Percentiles rank a stretch among this genome's conserved stretches.
Evolutionary conservation across 371 early-diverging fungal species (phyloP).

Genomic region (Apophysomyces ossiformis): DNA sequence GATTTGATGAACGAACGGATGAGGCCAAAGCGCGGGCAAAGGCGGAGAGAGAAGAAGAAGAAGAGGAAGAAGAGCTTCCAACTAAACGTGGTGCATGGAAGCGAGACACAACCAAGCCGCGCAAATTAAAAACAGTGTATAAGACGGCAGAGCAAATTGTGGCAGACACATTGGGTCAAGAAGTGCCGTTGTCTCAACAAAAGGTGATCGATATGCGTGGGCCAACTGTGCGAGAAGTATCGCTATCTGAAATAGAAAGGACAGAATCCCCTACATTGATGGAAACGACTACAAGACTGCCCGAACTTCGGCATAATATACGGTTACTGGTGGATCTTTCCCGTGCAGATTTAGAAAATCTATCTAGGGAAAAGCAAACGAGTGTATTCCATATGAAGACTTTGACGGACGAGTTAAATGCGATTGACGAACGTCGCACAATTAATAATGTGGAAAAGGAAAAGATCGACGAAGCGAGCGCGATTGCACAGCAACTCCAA

Average conservation of each 20-base stretch:
- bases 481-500: constrained; percentile 55
- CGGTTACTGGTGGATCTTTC: constrained; percentile 74
- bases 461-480: constrained; percentile 46
- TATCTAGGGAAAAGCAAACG: constrained; percentile 60
- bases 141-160: constrained; percentile 78
- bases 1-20: constrained; percentile 72
- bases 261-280: constrained; percentile 52
- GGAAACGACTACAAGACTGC: constrained; percentile 61
- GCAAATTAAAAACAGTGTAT: constrained; percentile 62
- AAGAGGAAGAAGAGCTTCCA: constrained; percentile 14
- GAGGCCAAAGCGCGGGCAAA: constrained; percentile 57
- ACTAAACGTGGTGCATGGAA: constrained; percentile 60
- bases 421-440: constrained; percentile 44
- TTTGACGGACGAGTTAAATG: constrained; percentile 40
- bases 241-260: constrained; percentile 44
- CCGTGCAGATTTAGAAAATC: constrained; percentile 68
- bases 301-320: constrained; percentile 83
- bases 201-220: constrained; percentile 89
- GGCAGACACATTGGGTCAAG: constrained; percentile 26
- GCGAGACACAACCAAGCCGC: constrained; percentile 23
- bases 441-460: constrained; percentile 28
- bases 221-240: constrained; percentile 66
- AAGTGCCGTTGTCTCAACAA: constrained; percentile 40
- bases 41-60: constrained; percentile 33
- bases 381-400: constrained; percentile 47